Percentiles rank a stretch among this genome's conserved stretches.
These are phyloP conservation scores for Botrytis fragariae DNA, from an alignment of 2,329 filamentous ascomycete species.

Conservation along the genomic window DNA sequence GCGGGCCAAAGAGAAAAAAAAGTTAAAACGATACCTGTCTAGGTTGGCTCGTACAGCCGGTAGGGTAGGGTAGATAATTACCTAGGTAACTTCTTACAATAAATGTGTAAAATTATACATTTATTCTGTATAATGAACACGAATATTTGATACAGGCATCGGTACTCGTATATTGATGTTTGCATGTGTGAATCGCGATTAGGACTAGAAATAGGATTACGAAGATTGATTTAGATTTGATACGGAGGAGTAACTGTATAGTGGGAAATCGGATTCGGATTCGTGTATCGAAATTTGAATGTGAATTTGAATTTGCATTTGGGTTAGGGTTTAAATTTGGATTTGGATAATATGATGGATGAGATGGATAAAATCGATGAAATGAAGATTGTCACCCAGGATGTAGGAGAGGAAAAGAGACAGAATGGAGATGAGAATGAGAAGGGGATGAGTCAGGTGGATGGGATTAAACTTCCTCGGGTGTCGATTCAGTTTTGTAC, in stretches of 20 bases:
- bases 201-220: background rate
- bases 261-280: background rate
- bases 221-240: background rate
- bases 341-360: background rate
- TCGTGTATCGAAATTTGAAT: background rate
- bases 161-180: background rate
- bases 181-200: background rate
- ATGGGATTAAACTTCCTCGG: constrained; percentile 50
- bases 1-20: background rate
- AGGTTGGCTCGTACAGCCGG: no score
- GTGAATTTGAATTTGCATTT: background rate
- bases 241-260: no score
- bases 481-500: constrained; percentile 91
- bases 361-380: background rate
- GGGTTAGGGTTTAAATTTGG: no score
- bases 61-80: background rate
- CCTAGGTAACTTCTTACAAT: background rate
- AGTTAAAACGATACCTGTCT: background rate
- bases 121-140: background rate
- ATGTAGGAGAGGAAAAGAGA: background rate
- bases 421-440: background rate
- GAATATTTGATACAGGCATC: background rate
- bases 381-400: background rate
- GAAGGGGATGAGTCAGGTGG: background rate
- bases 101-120: background rate